Evolutionary conservation across 148 eudicot genomes (phyloP).

Genomic region (Rhododendron griersonianum): DNA sequence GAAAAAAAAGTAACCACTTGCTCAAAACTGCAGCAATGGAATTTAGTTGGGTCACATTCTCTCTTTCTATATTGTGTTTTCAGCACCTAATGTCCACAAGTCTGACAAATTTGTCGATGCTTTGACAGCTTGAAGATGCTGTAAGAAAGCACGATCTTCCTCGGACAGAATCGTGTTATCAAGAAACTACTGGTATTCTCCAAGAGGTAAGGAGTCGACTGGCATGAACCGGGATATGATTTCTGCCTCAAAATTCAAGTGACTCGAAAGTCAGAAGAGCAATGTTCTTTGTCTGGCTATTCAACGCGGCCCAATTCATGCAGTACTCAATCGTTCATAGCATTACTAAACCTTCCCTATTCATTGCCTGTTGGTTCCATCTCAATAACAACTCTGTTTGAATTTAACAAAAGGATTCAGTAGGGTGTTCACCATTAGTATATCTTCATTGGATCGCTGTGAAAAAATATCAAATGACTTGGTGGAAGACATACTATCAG

Average conservation of each 20-base stretch:
- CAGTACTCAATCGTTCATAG: background rate
- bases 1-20: background rate
- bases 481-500: slow-evolving; percentile 18
- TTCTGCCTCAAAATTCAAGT: background rate
- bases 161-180: slow-evolving; percentile 18
- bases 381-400: background rate
- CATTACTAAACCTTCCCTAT: no score
- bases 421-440: background rate
- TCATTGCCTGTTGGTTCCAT: background rate
- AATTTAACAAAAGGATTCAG: background rate
- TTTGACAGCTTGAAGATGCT: slow-evolving; percentile 52
- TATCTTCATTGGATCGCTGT: background rate
- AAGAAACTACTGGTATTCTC: slow-evolving; percentile 16
- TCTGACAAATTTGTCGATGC: background rate
- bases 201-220: slow-evolving; percentile 71
- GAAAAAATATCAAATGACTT: slow-evolving; percentile 20
- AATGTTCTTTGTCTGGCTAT: background rate
- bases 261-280: background rate
- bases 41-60: background rate
- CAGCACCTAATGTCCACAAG: background rate
- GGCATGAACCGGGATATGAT: slow-evolving; percentile 26
- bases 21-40: background rate
- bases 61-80: background rate
- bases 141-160: slow-evolving; percentile 47
- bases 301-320: background rate